A percentile compares a stretch with the other conserved stretches of the same genome.
These are phyloP conservation scores for Emericellopsis atlantica DNA, from an alignment of 2,329 filamentous ascomycete species.

Conservation along the genomic window DNA sequence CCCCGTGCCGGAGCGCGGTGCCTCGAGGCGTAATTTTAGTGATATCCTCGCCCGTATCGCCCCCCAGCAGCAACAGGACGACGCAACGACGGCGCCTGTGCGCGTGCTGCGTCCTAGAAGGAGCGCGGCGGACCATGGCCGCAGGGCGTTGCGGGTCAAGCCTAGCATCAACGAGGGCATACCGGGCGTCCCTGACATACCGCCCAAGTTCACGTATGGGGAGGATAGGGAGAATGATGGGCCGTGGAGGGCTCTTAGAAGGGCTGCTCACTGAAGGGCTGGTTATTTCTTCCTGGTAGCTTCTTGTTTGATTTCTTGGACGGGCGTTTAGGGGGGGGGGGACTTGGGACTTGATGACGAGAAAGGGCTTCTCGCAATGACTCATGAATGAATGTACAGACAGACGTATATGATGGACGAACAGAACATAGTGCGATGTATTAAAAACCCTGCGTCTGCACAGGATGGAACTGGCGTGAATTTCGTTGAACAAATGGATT, in stretches of 20 bases:
- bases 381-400: not conserved
- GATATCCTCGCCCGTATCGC: slow-evolving; percentile 4
- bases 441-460: no score
- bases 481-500: no score
- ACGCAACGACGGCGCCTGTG: slow-evolving; percentile 6
- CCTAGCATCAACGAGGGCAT: slow-evolving; percentile 34
- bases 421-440: no score
- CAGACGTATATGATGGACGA: no score
- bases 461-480: no score
- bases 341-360: no score
- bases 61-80: slow-evolving; percentile 9
- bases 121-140: slow-evolving; percentile 10
- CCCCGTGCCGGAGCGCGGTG: slow-evolving; percentile 3
- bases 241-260: slow-evolving; percentile 15
- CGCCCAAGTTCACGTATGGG: slow-evolving; percentile 24
- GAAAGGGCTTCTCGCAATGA: not conserved
- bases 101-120: slow-evolving; percentile 12
- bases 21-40: slow-evolving; percentile 6
- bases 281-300: no score
- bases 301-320: no score
- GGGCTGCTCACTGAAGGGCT: not conserved
- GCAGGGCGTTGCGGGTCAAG: slow-evolving; percentile 20
- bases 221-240: slow-evolving; percentile 19
- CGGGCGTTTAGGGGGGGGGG: no score
- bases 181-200: slow-evolving; percentile 29